phyloP scores from a whole-genome alignment of 441 rosid genomes.

The Dalechampia spathulata region DNA sequence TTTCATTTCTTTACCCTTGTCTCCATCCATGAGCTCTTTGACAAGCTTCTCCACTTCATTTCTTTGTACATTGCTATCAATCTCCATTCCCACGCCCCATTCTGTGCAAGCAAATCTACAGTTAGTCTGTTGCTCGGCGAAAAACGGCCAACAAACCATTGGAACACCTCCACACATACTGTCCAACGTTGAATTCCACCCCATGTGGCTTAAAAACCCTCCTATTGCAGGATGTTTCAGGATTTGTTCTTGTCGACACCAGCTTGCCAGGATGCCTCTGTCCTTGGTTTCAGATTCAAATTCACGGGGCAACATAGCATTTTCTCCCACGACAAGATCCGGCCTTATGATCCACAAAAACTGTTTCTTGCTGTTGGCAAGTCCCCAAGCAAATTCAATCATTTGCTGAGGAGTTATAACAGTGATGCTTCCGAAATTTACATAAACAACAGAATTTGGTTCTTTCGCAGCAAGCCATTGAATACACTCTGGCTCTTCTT shows the following conservation, averaged over 20 bases:
- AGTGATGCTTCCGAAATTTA: conserved; percentile 52
- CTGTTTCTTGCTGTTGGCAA: conserved; percentile 36
- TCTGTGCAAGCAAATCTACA: conserved; percentile 18
- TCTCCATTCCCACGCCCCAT: conserved; percentile 23
- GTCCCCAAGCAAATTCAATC: conserved; percentile 49
- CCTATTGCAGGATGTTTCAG: conserved; percentile 19
- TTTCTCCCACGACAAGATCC: conserved; percentile 15
- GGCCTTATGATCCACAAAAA: conserved; percentile 47
- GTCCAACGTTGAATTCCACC: conserved; percentile 24
- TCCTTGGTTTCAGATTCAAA: conserved; percentile 13
- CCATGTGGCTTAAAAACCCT: conserved; percentile 25
- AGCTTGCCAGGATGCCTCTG: conserved; percentile 16
- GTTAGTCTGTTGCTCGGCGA: conserved; percentile 22
- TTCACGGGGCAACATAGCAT: conserved; percentile 12
- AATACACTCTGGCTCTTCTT: conserved; percentile 15
- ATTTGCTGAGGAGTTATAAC: conserved; percentile 32
- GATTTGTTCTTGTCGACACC: conserved; percentile 20
- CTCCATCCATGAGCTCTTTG: conserved; percentile 16
- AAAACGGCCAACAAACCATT: conserved; percentile 24
- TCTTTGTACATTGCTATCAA: conserved; percentile 13
- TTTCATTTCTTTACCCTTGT: conserved; percentile 17
- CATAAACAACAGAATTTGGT: conserved; percentile 19
- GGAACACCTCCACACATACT: conserved; percentile 18
- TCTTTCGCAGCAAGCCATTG: conserved; percentile 19
- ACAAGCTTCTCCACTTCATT: conserved; percentile 19